These are phyloP conservation scores for Fraxinus excelsior DNA, from an alignment of 257 asterid genomes.

Conservation along the genomic window DNA sequence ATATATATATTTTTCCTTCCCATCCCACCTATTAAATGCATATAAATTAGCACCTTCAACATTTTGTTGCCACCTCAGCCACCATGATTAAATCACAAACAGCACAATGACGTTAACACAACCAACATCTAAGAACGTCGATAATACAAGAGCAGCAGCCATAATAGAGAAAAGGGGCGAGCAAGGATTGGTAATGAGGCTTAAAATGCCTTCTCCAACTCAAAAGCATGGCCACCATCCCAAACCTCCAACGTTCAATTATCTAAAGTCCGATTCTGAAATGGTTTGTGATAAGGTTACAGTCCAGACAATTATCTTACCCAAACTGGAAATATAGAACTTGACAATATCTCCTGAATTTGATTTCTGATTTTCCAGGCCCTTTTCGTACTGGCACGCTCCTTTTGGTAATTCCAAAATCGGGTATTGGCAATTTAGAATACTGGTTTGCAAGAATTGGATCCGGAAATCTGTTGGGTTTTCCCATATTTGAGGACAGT, in stretches of 20 bases:
- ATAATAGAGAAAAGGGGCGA: neutral
- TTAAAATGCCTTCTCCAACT: neutral
- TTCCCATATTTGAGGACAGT: neutral
- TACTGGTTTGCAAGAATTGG: neutral
- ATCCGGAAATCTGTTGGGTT: neutral
- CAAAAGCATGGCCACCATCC: neutral
- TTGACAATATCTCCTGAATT: neutral
- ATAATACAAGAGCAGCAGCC: neutral
- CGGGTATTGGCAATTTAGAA: neutral
- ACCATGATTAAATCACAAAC: neutral
- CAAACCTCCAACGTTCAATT: neutral
- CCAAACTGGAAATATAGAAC: neutral
- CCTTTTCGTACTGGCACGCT: too few species aligned
- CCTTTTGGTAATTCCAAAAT: too few species aligned
- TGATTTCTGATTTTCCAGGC: neutral
- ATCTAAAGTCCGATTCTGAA: neutral
- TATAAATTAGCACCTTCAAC: slow-evolving; percentile 3
- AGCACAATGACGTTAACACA: neutral
- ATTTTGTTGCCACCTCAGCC: neutral
- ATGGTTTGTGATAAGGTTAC: neutral
- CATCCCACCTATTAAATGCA: neutral
- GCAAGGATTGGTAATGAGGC: neutral
- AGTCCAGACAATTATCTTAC: neutral
- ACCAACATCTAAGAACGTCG: neutral
- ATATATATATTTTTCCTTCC: neutral